These are phyloP conservation scores for Penicillium digitatum DNA, from an alignment of 2,329 filamentous ascomycete genomes.

Conservation along the genomic window DNA sequence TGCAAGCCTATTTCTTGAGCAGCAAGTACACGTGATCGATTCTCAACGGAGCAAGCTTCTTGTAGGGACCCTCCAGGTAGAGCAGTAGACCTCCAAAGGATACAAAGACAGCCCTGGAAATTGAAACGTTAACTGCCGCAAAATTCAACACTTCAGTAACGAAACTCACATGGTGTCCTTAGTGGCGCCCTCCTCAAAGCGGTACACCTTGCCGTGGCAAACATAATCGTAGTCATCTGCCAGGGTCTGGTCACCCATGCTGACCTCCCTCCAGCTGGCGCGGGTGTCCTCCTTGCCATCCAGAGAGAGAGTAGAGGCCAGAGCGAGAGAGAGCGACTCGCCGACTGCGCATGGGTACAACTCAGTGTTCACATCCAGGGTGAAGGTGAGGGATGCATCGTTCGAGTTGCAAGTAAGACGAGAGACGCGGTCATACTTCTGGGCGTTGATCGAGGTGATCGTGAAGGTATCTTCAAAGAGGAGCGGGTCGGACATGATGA, in stretches of 20 bases:
- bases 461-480: conserved; percentile 93
- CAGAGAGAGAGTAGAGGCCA: conserved; percentile 79
- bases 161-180: conserved; percentile 76
- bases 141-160: not conserved
- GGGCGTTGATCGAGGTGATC: conserved; percentile 70
- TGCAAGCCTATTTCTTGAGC: conserved; percentile 71
- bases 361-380: conserved; percentile 90
- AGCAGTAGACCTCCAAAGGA: conserved; percentile 91
- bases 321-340: conserved; percentile 73
- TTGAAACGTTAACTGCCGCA: not conserved
- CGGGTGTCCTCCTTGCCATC: conserved; percentile 76
- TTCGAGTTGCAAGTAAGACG: conserved; percentile 74
- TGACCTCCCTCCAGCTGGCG: conserved; percentile 72
- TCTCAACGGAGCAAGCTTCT: conserved; percentile 85
- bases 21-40: conserved; percentile 94
- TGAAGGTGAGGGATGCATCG: conserved; percentile 71
- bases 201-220: conserved; percentile 51
- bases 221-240: conserved; percentile 52
- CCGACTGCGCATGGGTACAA: conserved; percentile 73
- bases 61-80: conserved; percentile 88
- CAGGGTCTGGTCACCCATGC: conserved; percentile 55
- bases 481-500: conserved; percentile 71
- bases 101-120: conserved; percentile 79
- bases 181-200: conserved; percentile 54
- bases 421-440: conserved; percentile 93